Percentiles rank a stretch among this genome's conserved stretches.
phyloP scores from a whole-genome alignment of 441 rosid species.

The Pelargonium cotyledonis region DNA sequence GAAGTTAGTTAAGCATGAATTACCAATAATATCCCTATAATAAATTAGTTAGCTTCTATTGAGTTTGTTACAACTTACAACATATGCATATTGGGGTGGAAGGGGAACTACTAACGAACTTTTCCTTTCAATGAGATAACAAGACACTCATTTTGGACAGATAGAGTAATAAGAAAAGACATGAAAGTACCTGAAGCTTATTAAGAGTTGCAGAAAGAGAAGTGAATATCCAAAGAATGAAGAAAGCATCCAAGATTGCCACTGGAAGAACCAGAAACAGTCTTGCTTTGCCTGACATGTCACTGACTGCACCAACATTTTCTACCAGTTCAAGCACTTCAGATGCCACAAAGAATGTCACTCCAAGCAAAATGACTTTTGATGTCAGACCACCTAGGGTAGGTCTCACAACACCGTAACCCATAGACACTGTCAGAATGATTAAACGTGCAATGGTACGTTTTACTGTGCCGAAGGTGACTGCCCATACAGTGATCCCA shows the following conservation, averaged over 20 bases:
- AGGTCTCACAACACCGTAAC: conserved; percentile 94
- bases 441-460: conserved; percentile 69
- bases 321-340: conserved; percentile 87
- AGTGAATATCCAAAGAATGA: conserved; percentile 89
- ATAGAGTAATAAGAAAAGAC: neutral
- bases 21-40: no score
- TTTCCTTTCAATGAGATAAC: neutral
- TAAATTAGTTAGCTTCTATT: no score
- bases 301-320: conserved; percentile 85
- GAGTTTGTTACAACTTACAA: no score
- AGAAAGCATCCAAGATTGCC: conserved; percentile 87
- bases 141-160: neutral
- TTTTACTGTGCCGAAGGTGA: conserved; percentile 68
- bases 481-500: conserved; percentile 87
- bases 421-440: conserved; percentile 89
- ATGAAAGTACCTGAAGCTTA: conserved; percentile 75
- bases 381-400: conserved; percentile 87
- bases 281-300: conserved; percentile 86
- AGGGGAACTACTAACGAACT: no score
- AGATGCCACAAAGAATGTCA: conserved; percentile 81
- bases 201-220: conserved; percentile 84
- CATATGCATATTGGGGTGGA: no score
- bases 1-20: no score
- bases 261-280: conserved; percentile 78
- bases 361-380: conserved; percentile 84